Percentiles rank a stretch among this genome's conserved stretches.
phyloP scores from a whole-genome alignment of 2,329 filamentous ascomycete species.

The Claviceps sp. region DNA sequence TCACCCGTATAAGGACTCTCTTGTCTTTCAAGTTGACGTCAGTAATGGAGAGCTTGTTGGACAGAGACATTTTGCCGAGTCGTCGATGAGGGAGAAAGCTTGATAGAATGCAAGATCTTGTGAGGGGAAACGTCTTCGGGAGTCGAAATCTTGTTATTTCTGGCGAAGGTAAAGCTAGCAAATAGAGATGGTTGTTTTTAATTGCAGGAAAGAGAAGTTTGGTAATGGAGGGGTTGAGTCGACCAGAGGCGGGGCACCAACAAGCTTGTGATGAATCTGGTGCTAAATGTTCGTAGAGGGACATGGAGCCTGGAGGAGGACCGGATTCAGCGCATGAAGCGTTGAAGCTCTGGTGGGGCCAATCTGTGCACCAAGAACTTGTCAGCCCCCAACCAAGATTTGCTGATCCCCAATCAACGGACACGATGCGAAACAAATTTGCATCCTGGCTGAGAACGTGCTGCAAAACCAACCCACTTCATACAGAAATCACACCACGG shows the following conservation, averaged over 20 bases:
- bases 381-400: too few relatives aligned
- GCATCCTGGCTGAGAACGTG: too few relatives aligned
- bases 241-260: conserved; percentile 2
- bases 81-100: background rate
- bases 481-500: too few relatives aligned
- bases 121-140: background rate
- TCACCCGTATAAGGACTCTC: conserved; percentile 90
- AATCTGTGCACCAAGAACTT: too few relatives aligned
- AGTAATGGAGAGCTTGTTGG: conserved; percentile 93
- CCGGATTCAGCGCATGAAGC: too few relatives aligned
- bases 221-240: conserved; percentile 5
- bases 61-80: conserved; percentile 73
- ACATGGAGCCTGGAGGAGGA: too few relatives aligned
- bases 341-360: too few relatives aligned
- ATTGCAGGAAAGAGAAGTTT: background rate
- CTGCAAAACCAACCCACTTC: too few relatives aligned
- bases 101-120: background rate
- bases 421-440: too few relatives aligned
- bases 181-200: background rate
- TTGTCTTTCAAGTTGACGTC: conserved; percentile 97
- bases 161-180: background rate
- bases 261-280: background rate
- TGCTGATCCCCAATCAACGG: too few relatives aligned
- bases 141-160: background rate
- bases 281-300: too few relatives aligned